Conservation (phyloP, 345 rosid genomes). For the Aquilaria yunnanensis region DNA sequence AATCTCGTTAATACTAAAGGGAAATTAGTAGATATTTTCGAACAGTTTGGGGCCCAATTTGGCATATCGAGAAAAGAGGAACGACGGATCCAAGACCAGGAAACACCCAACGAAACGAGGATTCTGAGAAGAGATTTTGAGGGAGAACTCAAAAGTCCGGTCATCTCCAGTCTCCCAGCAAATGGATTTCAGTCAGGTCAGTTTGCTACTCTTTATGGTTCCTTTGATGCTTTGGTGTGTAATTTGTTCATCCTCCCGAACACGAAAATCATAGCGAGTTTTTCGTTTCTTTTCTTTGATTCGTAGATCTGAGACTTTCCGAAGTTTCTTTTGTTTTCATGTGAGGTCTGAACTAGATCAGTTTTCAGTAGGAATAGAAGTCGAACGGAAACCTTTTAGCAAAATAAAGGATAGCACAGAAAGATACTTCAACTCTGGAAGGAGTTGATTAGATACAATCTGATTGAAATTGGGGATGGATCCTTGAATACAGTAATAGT, state of each 20-base stretch:
- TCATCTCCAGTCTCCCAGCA: background rate
- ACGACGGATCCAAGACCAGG: no score
- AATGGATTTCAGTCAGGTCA: conserved; percentile 15
- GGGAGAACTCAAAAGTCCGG: background rate
- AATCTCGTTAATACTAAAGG: no score
- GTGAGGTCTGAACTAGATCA: background rate
- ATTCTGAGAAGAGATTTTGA: no score
- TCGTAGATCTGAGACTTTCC: conserved; percentile 10
- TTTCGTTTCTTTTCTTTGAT: background rate
- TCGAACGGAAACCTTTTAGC: background rate
- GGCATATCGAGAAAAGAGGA: no score
- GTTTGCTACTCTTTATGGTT: background rate
- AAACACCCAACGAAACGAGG: no score
- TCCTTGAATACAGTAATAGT: background rate
- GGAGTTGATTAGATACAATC: background rate
- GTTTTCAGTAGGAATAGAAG: no score
- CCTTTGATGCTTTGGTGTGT: background rate
- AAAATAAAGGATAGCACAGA: background rate
- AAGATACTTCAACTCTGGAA: background rate
- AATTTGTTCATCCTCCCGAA: background rate
- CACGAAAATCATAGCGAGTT: background rate
- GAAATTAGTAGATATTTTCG: no score
- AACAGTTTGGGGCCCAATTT: no score
- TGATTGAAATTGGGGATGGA: conserved; percentile 1
- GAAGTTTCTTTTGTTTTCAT: background rate